Evolutionary conservation across 208 protist species (phyloP), one percentile per base, ranked within the genome.

Genomic region (Crithidia thermophila): DNA sequence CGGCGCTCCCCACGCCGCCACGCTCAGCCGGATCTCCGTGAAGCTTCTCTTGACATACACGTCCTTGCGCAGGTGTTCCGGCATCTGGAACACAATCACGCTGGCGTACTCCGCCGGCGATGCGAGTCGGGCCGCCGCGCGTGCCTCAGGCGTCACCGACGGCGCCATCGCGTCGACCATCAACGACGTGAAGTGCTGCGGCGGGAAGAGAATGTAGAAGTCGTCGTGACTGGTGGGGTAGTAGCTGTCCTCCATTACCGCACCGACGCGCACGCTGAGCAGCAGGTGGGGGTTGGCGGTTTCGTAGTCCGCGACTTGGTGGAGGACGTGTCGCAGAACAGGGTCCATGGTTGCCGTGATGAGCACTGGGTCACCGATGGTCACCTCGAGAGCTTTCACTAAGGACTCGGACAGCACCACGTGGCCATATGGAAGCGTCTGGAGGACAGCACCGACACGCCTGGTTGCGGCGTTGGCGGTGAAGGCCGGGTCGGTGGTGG

Each of bases 31-130:
- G 23, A 97, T 85, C 23, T 14, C 18, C 28, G 60, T 36, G 79
- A 82, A 94, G 61, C 79, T 68, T 6, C 72, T 66, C 31, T 69
- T 50, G 14, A 69, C 28, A 63, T 93, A 93, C 3, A 57, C 65
- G 14, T 62, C 33, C 10, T 62, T 49, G 31, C 86, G 81, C 25
- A 39, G 10, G 13, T 13, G 18, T 11, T 39, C 51, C 5, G 68
- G 37, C 27, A 94, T 69, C 23, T 79, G 77, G 49, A 94, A 85
- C 31, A 79, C 43, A 47, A 92, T 58, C 5, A 50, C 47, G 0
- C 74, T 76, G 0, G 86, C 81, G 61, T 62, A 79, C 14, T 60
- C 59, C 9, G 49, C 42, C 25, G 82, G 43, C 39, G 71, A 18
- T 0, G 37, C 25, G 23, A 23, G 1, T 0, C 67, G 67, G 23